Conservation (phyloP, 1,139 yeast species). For the Suhomyces maxii region DNA sequence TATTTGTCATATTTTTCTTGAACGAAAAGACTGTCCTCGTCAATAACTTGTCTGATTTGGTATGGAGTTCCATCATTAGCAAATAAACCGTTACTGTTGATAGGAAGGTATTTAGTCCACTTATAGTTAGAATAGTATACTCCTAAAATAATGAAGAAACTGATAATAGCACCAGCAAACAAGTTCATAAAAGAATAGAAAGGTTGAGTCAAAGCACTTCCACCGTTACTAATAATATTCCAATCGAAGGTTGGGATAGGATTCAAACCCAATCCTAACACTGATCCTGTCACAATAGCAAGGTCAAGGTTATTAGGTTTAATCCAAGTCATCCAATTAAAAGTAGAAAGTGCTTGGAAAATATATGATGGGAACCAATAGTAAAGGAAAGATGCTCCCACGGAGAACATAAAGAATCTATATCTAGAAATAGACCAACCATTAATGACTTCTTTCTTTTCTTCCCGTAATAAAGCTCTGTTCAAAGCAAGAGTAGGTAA, state of each 20-base stretch:
- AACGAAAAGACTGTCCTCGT: slow-evolving; percentile 16
- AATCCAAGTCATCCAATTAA: slow-evolving; percentile 25
- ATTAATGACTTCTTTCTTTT: slow-evolving; percentile 17
- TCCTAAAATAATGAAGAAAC: slow-evolving; percentile 33
- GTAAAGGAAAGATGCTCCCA: slow-evolving; percentile 17
- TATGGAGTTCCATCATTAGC: slow-evolving; percentile 18
- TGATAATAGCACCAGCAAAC: slow-evolving; percentile 37
- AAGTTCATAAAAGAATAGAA: slow-evolving; percentile 37
- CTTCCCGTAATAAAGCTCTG: slow-evolving; percentile 19
- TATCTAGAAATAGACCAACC: slow-evolving; percentile 23
- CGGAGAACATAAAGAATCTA: slow-evolving; percentile 14
- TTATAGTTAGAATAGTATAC: slow-evolving; percentile 23
- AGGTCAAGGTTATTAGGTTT: slow-evolving; percentile 19
- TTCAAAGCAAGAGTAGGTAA: slow-evolving; percentile 22
- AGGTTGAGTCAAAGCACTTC: slow-evolving; percentile 12
- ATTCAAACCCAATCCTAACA: slow-evolving; percentile 19
- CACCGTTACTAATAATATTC: slow-evolving; percentile 13
- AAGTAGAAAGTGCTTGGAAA: slow-evolving; percentile 16
- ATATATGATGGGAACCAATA: slow-evolving; percentile 22
- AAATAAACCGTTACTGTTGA: slow-evolving; percentile 16
- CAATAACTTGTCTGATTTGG: slow-evolving; percentile 14
- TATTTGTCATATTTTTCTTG: slow-evolving; percentile 19
- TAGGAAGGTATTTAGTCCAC: slow-evolving; percentile 20
- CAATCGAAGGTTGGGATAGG: slow-evolving; percentile 22
- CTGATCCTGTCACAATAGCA: slow-evolving; percentile 18